Evolutionary conservation across 257 asterid genomes (phyloP), one percentile per base, ranked within the genome.

Genomic region (Penstemon barbatus): DNA sequence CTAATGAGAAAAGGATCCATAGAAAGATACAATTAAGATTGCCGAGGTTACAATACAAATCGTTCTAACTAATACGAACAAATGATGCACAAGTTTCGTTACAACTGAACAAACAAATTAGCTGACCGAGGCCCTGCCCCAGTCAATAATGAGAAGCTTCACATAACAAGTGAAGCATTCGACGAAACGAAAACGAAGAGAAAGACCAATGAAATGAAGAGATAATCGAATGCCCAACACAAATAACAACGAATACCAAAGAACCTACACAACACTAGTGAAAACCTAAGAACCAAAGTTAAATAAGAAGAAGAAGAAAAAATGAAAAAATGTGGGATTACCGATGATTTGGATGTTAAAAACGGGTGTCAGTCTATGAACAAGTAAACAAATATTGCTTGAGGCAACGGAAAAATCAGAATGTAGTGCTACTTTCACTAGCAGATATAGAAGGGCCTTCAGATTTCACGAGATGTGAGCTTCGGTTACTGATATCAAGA

Each of bases 371-470:
- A 79, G 79, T 79, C 79, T 90, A 85, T 90, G 88, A 85, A 87
- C 95, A 90, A 63, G 79, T 55, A 66, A 63, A 74, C 83, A 69
- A 73, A 73, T 75, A 68, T 55, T 65, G 76, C 78, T 60, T 49
- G 59, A 56, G 37, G 57, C 18, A 42, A 71, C 9, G 77, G 54
- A 57, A 53, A 36, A 63, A 78, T 86, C 78, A 86, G 84, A 85
- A 81, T 68, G 91, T 75, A 70, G 79, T 84, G 83, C 86, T 86
- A 84, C 88, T 84, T 81, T 86, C 93, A 60, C 75, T 82, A 64
- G 85, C 88, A 15, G 93, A 84, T 40, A 80, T 56, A 10, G 93
- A 80, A 58, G 90, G 85, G 38, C 77, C 84, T 69, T 87, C 94
- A 5, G 88, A 78, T 65, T 87, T 87, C 73, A 84, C 81, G 7